These are phyloP conservation scores for Emergomyces africanus DNA, from an alignment of 2,329 filamentous ascomycete genomes.

Conservation along the genomic window DNA sequence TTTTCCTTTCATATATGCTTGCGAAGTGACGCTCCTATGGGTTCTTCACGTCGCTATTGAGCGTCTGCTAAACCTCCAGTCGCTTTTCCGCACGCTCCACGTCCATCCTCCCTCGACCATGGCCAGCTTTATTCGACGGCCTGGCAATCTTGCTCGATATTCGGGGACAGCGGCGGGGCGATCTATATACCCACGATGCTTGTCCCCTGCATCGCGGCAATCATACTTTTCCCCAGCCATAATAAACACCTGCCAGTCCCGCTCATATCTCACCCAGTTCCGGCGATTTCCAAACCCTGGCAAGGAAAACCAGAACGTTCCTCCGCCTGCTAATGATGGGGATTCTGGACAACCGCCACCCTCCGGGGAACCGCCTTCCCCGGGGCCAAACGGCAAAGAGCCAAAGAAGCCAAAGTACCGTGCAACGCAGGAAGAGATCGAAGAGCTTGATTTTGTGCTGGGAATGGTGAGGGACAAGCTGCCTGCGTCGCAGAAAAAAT, in stretches of 20 bases:
- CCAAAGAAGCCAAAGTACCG: slow-evolving; percentile 29
- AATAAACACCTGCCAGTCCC: slow-evolving; percentile 20
- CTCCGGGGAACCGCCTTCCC: slow-evolving; percentile 2
- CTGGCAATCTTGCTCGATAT: slow-evolving; percentile 52
- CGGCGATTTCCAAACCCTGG: slow-evolving; percentile 17
- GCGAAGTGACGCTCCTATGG: slow-evolving; percentile 15
- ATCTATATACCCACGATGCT: slow-evolving; percentile 32
- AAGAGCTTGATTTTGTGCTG: slow-evolving; percentile 46
- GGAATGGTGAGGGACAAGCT: slow-evolving; percentile 44
- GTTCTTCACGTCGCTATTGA: slow-evolving; percentile 15
- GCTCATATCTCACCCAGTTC: slow-evolving; percentile 31
- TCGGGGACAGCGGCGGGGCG: slow-evolving; percentile 44
- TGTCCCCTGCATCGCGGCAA: slow-evolving; percentile 25
- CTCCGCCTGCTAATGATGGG: background rate
- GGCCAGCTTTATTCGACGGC: slow-evolving; percentile 54
- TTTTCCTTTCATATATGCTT: background rate
- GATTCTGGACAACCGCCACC: slow-evolving; percentile 16
- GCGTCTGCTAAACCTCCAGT: slow-evolving; percentile 12
- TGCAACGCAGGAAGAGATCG: slow-evolving; percentile 43
- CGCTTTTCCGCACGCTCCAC: slow-evolving; percentile 10
- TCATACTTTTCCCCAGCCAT: slow-evolving; percentile 27
- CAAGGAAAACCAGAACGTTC: background rate
- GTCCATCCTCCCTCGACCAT: slow-evolving; percentile 36
- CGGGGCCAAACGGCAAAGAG: slow-evolving; percentile 17
- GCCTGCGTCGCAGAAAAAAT: slow-evolving; percentile 48